Evolutionary conservation across 805 yeast species (phyloP), one percentile per base, ranked within the genome.

Genomic region (Ogataea henricii): DNA sequence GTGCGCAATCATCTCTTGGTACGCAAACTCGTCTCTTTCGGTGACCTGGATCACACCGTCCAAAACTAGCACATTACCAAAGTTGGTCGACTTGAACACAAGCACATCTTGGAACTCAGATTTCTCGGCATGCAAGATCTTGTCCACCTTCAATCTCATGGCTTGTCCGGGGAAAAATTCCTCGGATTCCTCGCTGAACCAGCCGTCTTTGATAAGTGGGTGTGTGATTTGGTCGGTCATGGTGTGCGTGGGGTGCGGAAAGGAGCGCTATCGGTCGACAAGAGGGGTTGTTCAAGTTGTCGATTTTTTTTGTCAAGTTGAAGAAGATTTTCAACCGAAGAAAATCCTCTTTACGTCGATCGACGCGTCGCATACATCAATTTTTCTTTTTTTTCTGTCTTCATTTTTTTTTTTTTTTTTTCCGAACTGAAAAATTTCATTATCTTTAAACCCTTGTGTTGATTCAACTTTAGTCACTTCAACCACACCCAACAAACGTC

Each of bases 11-110:
- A 89, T 81, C 65, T 90, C 97, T 69, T 90, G 97, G 67, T 90
- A 90, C 10, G 96, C 89, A 67, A 88, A 90, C 66, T 90, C 97
- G 67, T 91, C 97, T 49, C 89, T 74, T 65, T 91, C 97, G 0
- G 96, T 86, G 53, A 90, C 90, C 70, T 90, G 97, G 47, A 90
- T 80, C 25, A 88, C 88, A 6, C 96, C 96, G 65, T 91, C 96
- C 33, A 90, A 74, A 0, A 89, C 96, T 38, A 90, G 73, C 7
- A 91, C 97, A 62, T 89, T 90, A 22, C 97, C 97, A 61, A 83
- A 90, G 41, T 77, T 74, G 12, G 82, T 70, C 43, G 91, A 83
- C 61, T 84, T 76, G 66, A 90, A 91, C 16, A 90, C 85, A 40
- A 89, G 72, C 30, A 86, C 85, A 62, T 89, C 96, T 69, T 90